Percentiles rank a stretch among this genome's conserved stretches.
phyloP scores from a whole-genome alignment of 2,329 filamentous ascomycete species.

The Xylaria sp. region DNA sequence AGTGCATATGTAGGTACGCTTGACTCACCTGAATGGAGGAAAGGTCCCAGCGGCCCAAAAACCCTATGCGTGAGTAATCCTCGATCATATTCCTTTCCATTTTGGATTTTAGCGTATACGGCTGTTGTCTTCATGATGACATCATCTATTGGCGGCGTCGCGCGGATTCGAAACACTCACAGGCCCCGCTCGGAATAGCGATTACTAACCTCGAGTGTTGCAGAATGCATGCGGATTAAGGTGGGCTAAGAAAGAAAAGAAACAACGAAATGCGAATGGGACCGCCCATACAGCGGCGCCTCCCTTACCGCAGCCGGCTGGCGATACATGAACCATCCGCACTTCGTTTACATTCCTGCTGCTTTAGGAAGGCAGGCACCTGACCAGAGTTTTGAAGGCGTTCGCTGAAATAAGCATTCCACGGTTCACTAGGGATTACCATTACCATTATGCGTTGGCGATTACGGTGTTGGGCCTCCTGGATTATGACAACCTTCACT shows the following conservation, averaged over 20 bases:
- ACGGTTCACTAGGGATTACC: slow-evolving; percentile 12
- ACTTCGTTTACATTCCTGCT: background rate
- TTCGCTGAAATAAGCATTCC: slow-evolving; percentile 17
- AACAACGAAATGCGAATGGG: slow-evolving; percentile 60
- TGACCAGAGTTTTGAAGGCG: background rate
- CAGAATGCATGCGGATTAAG: slow-evolving; percentile 84
- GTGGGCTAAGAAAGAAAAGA: slow-evolving; percentile 87
- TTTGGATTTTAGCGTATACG: background rate
- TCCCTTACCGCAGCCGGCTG: slow-evolving; percentile 17
- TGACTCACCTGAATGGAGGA: slow-evolving; percentile 95
- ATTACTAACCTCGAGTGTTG: background rate
- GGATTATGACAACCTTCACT: slow-evolving; percentile 17
- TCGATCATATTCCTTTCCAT: background rate
- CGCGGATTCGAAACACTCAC: background rate
- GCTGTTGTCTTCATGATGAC: background rate
- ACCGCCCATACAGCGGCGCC: slow-evolving; percentile 23
- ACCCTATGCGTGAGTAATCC: slow-evolving; percentile 72
- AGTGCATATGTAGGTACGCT: slow-evolving; percentile 69
- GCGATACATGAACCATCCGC: slow-evolving; percentile 26
- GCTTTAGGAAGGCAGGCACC: slow-evolving; percentile 5
- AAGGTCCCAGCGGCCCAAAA: slow-evolving; percentile 91
- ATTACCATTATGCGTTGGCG: slow-evolving; percentile 13
- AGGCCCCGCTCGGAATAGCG: background rate
- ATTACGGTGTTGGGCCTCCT: slow-evolving; percentile 13
- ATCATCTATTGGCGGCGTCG: background rate